Evolutionary conservation across 352 stramenopile genomes (phyloP).

Genomic region (Phytophthora kernoviae): DNA sequence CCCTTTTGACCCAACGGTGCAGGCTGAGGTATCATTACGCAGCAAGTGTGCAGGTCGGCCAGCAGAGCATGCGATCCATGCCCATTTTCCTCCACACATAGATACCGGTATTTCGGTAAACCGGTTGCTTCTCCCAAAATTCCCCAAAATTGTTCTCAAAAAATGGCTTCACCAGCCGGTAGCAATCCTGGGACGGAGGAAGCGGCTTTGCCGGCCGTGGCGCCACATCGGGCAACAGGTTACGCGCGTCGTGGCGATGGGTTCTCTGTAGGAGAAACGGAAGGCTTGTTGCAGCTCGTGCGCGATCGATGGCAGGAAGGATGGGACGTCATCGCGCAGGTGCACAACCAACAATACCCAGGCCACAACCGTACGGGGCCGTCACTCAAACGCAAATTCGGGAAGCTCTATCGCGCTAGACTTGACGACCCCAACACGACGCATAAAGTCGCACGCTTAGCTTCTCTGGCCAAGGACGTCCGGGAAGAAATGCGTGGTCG

Average conservation of each 20-base stretch:
- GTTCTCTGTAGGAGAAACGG: constrained; percentile 38
- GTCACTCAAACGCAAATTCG: constrained; percentile 46
- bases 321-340: constrained; percentile 35
- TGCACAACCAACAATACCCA: constrained; percentile 42
- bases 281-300: constrained; percentile 32
- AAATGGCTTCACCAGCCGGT: constrained; percentile 28
- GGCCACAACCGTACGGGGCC: constrained; percentile 35
- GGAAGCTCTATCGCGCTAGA: constrained; percentile 40
- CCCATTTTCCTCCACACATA: too few species aligned
- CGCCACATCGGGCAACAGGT: constrained; percentile 5
- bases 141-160: constrained; percentile 20
- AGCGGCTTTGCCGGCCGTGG: not conserved
- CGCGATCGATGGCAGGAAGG: constrained; percentile 37
- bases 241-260: constrained; percentile 37
- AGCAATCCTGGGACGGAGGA: constrained; percentile 15
- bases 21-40: too few species aligned
- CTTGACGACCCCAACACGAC: constrained; percentile 18
- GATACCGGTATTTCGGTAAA: too few species aligned
- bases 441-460: constrained; percentile 30
- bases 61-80: too few species aligned
- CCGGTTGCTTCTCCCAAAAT: constrained; percentile 17
- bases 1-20: too few species aligned
- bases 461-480: constrained; percentile 33
- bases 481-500: constrained; percentile 42
- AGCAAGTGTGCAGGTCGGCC: too few species aligned